These are phyloP conservation scores for Cyberlindnera nakhonratchasimensis DNA, from an alignment of 805 yeast genomes.

Conservation along the genomic window DNA sequence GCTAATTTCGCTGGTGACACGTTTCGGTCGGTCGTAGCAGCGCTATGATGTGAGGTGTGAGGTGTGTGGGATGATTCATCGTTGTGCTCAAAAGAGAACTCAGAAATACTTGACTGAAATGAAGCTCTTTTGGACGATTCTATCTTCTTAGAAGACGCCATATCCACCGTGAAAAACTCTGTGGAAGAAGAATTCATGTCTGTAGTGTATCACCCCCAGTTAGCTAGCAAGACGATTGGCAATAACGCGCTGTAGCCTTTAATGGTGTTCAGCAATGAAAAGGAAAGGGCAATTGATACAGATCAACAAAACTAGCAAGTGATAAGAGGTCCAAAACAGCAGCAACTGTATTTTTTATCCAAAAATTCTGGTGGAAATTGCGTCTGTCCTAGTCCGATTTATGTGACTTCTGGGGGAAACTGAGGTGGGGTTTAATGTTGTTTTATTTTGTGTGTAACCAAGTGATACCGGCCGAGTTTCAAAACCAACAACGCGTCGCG, in stretches of 20 bases:
- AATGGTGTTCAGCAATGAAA: not conserved
- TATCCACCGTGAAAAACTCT: not conserved
- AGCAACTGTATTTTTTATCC: not conserved
- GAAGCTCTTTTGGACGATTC: conserved; percentile 15
- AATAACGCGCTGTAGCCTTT: not conserved
- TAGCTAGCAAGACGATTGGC: too few relatives aligned
- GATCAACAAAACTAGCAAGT: not conserved
- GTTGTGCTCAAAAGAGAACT: conserved; percentile 21
- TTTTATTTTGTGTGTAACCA: not conserved
- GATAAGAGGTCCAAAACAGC: too few relatives aligned
- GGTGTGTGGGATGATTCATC: conserved; percentile 5
- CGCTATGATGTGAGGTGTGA: not conserved
- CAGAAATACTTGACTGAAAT: conserved; percentile 16
- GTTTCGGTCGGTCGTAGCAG: conserved; percentile 13
- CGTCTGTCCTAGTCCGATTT: too few relatives aligned
- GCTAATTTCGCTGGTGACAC: conserved; percentile 11
- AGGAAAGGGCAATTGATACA: not conserved
- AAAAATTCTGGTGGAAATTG: not conserved
- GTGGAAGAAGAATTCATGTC: not conserved
- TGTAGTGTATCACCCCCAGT: too few relatives aligned
- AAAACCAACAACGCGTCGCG: not conserved
- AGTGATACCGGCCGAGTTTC: not conserved
- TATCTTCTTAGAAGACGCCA: not conserved
- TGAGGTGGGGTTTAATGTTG: not conserved
- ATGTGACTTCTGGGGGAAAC: not conserved